A percentile compares a stretch with the other conserved stretches of the same genome.
These are phyloP conservation scores for Pisolithus thermaeus DNA, from an alignment of 1,284 basidiomycete genomes.

Conservation along the genomic window DNA sequence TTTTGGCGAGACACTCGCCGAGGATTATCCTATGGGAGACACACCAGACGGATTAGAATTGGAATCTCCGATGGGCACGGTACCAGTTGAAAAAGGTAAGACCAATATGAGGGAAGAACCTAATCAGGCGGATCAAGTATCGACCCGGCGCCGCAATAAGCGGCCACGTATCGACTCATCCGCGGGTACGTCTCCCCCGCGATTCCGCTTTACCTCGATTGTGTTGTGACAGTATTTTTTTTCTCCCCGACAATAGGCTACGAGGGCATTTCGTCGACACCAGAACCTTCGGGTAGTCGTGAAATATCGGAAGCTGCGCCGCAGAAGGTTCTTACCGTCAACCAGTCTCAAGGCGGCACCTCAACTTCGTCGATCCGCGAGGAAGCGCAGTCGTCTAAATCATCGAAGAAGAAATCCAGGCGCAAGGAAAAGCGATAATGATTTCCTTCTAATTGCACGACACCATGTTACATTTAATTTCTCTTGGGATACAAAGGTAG, in stretches of 20 bases:
- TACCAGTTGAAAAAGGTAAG: constrained; percentile 39
- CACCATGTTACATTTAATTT: constrained; percentile 15
- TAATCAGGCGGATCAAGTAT: constrained; percentile 11
- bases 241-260: constrained; percentile 25
- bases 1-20: constrained; percentile 34
- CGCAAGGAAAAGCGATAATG: constrained; percentile 16
- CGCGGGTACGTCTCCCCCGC: constrained; percentile 39
- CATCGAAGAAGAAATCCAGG: constrained; percentile 17
- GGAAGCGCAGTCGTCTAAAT: constrained; percentile 10
- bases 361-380: constrained; percentile 9
- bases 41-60: constrained; percentile 3
- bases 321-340: background rate
- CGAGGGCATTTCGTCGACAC: constrained; percentile 16
- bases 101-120: constrained; percentile 19
- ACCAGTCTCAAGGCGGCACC: constrained; percentile 8
- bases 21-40: constrained; percentile 11
- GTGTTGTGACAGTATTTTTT: background rate
- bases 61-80: constrained; percentile 7
- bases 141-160: constrained; percentile 38
- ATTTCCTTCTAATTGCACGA: background rate
- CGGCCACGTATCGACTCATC: constrained; percentile 57
- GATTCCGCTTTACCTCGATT: background rate
- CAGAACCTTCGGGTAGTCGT: background rate
- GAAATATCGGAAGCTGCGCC: constrained; percentile 12
- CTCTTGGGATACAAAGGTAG: constrained; percentile 13